These are phyloP conservation scores for Tetraselmis striata DNA, from an alignment of 139 green algal genomes.

Conservation along the genomic window DNA sequence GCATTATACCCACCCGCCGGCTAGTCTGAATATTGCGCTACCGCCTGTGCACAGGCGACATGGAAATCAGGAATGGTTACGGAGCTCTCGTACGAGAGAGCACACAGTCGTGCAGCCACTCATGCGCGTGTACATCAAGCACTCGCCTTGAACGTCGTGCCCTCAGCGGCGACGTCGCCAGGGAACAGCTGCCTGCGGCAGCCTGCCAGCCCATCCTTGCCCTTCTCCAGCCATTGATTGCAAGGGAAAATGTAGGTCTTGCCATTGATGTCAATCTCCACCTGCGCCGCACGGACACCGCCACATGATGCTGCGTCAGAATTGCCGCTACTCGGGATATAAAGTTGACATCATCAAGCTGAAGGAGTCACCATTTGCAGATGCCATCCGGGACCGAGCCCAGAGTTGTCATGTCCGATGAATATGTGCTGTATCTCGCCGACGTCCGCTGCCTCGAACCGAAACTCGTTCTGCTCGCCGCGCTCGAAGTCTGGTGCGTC, in stretches of 20 bases:
- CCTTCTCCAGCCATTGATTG: slow-evolving; percentile 38
- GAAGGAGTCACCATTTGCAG: background rate
- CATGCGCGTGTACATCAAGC: no score
- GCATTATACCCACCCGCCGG: no score
- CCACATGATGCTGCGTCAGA: no score
- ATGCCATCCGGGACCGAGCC: slow-evolving; percentile 32
- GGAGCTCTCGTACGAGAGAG: no score
- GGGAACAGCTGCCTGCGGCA: background rate
- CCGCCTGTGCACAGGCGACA: no score
- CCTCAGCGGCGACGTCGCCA: background rate
- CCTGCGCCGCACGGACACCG: no score
- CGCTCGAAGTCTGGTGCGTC: slow-evolving; percentile 11
- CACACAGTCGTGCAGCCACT: no score
- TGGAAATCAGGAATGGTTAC: no score
- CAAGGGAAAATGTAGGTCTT: slow-evolving; percentile 35
- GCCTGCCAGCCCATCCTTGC: slow-evolving; percentile 11
- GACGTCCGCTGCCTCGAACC: slow-evolving; percentile 30
- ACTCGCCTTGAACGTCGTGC: background rate
- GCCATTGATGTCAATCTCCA: background rate
- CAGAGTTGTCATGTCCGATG: slow-evolving; percentile 49
- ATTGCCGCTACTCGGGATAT: no score
- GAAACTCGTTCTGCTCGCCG: slow-evolving; percentile 36
- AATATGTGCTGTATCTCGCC: slow-evolving; percentile 38
- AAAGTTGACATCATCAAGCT: no score
- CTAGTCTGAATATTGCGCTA: no score